Base-by-base conservation (phyloP, 805 yeast species). In the Metschnikowia peoriensis region DNA sequence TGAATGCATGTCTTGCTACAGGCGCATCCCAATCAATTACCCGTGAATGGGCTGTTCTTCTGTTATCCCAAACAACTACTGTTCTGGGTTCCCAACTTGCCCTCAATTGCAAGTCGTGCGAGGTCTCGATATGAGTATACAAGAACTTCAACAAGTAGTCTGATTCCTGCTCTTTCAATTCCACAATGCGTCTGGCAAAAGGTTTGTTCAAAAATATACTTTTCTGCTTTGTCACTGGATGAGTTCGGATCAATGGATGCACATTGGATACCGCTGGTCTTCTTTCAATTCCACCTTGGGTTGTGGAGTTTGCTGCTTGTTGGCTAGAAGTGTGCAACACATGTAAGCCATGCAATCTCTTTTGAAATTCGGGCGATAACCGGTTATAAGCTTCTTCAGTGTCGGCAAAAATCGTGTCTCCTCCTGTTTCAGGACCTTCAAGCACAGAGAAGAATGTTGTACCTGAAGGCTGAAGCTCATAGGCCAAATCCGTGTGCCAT, bases 31-130 rank as follows among this genome's bases (percentile, higher is more conserved):
- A 87, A 62, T 88, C 93, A 51, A 82, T 78, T 15, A 84, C 76
- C 14, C 90, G 89, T 10, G 88, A 74, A 66, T 88, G 94, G 27
- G 80, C 69, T 9, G 83, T 79, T 63, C 86, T 75, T 66, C 94
- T 82, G 75, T 88, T 88, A 63, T 88, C 94, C 93, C 93, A 88
- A 28, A 86, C 68, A 17, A 84, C 89, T 47, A 88, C 86, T 1
- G 90, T 80, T 47, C 79, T 78, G 49, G 85, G 84, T 63, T 82
- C 85, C 88, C 90, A 88, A 49, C 68, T 76, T 42, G 89, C 88
- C 63, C 92, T 79, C 49, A 85, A 72, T 59, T 86, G 89, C 59
- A 85, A 75, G 65, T 85, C 90, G 52, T 78, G 79, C 29, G 81
- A 66, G 57, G 71, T 70, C 48, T 79, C 77, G 38, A 84, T 73